A percentile compares a stretch with the other conserved stretches of the same genome.
Evolutionary conservation across 2,329 filamentous ascomycete species (phyloP).

Genomic region (Pseudocercospora ulei): DNA sequence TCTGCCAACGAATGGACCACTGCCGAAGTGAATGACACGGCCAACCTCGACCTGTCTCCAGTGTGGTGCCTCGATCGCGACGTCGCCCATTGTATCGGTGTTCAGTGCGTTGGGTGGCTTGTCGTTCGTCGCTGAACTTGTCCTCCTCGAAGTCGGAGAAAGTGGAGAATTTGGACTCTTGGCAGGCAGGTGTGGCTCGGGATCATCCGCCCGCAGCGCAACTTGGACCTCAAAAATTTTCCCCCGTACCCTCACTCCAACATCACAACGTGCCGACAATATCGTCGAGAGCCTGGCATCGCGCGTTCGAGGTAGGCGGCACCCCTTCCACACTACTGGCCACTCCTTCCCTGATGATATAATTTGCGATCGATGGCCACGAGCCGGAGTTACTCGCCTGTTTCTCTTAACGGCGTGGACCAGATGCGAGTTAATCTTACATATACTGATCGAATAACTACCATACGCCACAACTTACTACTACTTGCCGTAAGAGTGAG

Average conservation of each 20-base stretch:
- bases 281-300: not conserved
- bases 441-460: slow-evolving; percentile 99
- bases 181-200: slow-evolving; percentile 1
- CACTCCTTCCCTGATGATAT: slow-evolving; percentile 62
- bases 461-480: too few relatives aligned
- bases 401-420: slow-evolving; percentile 66
- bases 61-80: slow-evolving; percentile 41
- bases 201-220: too few relatives aligned
- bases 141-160: slow-evolving; percentile 7
- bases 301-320: slow-evolving; percentile 10
- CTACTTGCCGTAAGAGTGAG: too few relatives aligned
- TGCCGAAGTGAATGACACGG: slow-evolving; percentile 86
- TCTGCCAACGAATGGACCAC: slow-evolving; percentile 70
- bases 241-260: slow-evolving; percentile 3
- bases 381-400: slow-evolving; percentile 82
- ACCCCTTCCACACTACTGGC: not conserved
- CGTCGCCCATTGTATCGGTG: slow-evolving; percentile 31
- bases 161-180: slow-evolving; percentile 6
- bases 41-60: slow-evolving; percentile 98
- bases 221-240: slow-evolving; percentile 5
- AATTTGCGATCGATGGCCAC: slow-evolving; percentile 97
- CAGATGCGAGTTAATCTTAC: slow-evolving; percentile 90
- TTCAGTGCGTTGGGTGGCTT: slow-evolving; percentile 15
- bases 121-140: slow-evolving; percentile 11
- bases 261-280: slow-evolving; percentile 12